Conservation (phyloP, 352 stramenopile genomes). For the Pythium phragmitis region DNA sequence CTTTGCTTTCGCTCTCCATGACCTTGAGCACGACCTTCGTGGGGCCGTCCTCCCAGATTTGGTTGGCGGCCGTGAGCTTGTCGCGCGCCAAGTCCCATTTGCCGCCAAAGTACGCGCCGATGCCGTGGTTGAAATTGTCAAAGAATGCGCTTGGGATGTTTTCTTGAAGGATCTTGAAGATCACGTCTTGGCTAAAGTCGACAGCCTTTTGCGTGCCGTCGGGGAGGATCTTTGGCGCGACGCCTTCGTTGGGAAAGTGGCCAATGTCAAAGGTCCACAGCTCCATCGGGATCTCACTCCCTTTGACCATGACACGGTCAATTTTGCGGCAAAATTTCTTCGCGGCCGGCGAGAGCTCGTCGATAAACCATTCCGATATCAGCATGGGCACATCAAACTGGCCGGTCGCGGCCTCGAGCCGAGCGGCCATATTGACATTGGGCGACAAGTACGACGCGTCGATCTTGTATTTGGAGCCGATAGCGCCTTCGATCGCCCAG, state of each 20-base stretch:
- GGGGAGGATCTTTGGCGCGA: conserved; percentile 43
- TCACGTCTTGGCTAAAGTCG: conserved; percentile 73
- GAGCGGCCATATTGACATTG: conserved; percentile 97
- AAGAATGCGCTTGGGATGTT: conserved; percentile 88
- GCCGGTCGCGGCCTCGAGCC: conserved; percentile 94
- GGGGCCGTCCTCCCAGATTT: conserved; percentile 87
- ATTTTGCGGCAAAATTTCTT: conserved; percentile 91
- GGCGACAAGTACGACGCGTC: conserved; percentile 98
- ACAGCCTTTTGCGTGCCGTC: conserved; percentile 81
- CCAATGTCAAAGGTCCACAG: conserved; percentile 94
- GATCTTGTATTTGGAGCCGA: conserved; percentile 98
- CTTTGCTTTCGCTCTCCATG: conserved; percentile 90
- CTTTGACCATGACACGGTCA: conserved; percentile 96
- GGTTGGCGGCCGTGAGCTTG: conserved; percentile 86
- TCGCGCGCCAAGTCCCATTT: conserved; percentile 88
- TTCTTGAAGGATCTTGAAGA: conserved; percentile 75
- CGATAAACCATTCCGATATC: conserved; percentile 94
- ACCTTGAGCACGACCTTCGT: conserved; percentile 91
- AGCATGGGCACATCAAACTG: conserved; percentile 96
- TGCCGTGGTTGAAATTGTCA: conserved; percentile 89
- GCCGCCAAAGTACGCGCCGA: conserved; percentile 92
- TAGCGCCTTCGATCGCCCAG: conserved; percentile 98
- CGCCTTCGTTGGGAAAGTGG: conserved; percentile 61
- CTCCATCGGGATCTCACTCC: conserved; percentile 93
- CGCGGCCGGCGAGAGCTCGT: conserved; percentile 88